Evolutionary conservation across 1,139 yeast species (phyloP).

Genomic region (Hyphopichia buzzinii): DNA sequence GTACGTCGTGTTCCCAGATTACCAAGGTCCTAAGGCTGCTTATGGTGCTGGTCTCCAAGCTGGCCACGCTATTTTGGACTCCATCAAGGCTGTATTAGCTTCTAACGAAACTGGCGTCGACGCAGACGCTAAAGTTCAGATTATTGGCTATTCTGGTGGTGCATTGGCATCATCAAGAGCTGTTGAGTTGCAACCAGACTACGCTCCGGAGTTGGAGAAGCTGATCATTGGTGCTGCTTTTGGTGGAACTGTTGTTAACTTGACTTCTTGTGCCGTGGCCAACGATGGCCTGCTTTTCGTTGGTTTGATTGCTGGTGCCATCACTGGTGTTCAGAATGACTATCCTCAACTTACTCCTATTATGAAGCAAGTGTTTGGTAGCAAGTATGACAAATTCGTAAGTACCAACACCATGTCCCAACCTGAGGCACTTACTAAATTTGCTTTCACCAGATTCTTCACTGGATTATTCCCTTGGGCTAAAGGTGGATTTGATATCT

Average conservation of each 20-base stretch:
- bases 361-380: conserved; percentile 10
- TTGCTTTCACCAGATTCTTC: conserved; percentile 12
- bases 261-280: conserved; percentile 18
- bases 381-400: conserved; percentile 9
- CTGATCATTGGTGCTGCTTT: conserved; percentile 26
- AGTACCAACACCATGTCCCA: conserved; percentile 15
- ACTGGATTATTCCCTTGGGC: conserved; percentile 15
- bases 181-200: conserved; percentile 20
- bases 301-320: conserved; percentile 24
- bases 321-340: conserved; percentile 26
- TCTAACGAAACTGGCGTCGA: conserved; percentile 17
- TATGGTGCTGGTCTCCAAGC: conserved; percentile 19
- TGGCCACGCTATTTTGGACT: conserved; percentile 19
- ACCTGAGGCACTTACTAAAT: conserved; percentile 11
- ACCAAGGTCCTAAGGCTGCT: conserved; percentile 17
- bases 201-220: conserved; percentile 28
- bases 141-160: conserved; percentile 26
- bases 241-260: conserved; percentile 31
- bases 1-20: conserved; percentile 19
- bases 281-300: conserved; percentile 24
- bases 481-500: conserved; percentile 14
- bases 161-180: conserved; percentile 22
- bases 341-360: conserved; percentile 18
- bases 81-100: conserved; percentile 15
- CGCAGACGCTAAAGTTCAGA: conserved; percentile 13